Evolutionary conservation across 2,329 filamentous ascomycete species (phyloP).

Genomic region (Elsinoe arachidis): DNA sequence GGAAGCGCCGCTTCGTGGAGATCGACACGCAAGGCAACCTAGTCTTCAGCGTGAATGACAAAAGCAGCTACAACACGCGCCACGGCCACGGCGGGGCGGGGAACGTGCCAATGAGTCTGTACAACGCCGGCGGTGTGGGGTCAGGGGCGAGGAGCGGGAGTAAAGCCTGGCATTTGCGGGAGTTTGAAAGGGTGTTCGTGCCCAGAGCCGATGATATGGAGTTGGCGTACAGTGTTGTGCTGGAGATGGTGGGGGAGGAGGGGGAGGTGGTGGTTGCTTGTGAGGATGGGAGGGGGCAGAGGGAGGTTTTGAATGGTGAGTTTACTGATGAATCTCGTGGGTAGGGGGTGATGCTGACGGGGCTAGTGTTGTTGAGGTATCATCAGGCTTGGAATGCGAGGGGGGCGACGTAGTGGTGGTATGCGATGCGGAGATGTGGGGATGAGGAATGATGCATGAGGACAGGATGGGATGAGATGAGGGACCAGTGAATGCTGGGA

Average conservation of each 20-base stretch:
- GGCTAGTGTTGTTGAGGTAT: slow-evolving; percentile 1
- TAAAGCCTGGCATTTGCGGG: slow-evolving; percentile 4
- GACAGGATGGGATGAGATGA: background rate
- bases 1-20: slow-evolving; percentile 86
- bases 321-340: background rate
- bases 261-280: slow-evolving; percentile 6
- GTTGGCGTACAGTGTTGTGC: slow-evolving; percentile 7
- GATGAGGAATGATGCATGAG: background rate
- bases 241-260: slow-evolving; percentile 7
- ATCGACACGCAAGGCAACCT: slow-evolving; percentile 78
- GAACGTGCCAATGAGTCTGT: slow-evolving; percentile 5
- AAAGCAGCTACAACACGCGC: background rate
- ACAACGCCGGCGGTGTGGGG: background rate
- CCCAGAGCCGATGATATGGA: slow-evolving; percentile 10
- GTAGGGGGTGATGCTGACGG: background rate
- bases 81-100: background rate
- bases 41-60: slow-evolving; percentile 48
- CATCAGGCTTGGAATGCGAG: slow-evolving; percentile 4
- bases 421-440: background rate
- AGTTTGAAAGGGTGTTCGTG: background rate
- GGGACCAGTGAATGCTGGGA: background rate
- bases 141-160: background rate
- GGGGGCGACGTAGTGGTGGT: too few species aligned
- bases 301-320: slow-evolving; percentile 10
- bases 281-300: slow-evolving; percentile 12